Evolutionary conservation across 371 early-diverging fungal species (phyloP).

Genomic region (Fennellomyces sp.): DNA sequence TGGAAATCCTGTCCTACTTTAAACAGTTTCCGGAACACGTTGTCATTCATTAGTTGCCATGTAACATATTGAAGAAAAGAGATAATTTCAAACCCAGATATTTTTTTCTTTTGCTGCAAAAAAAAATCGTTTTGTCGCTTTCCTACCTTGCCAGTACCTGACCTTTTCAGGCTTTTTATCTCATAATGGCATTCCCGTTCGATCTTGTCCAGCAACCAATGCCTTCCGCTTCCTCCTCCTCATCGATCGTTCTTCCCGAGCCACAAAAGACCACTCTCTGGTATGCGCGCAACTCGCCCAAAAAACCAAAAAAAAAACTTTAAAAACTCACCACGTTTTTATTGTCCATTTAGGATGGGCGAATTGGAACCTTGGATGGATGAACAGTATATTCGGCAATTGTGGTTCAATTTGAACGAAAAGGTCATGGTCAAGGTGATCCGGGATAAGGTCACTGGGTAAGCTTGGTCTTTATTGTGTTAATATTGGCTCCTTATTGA

Average conservation of each 20-base stretch:
- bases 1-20: not conserved
- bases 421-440: slow-evolving; percentile 82
- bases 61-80: too few species aligned
- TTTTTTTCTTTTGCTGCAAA: too few species aligned
- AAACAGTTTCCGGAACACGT: not conserved
- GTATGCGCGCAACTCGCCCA: not conserved
- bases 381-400: slow-evolving; percentile 70
- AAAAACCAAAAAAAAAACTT: not conserved
- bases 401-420: slow-evolving; percentile 75
- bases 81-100: too few species aligned
- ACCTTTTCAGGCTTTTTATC: not conserved
- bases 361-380: slow-evolving; percentile 89
- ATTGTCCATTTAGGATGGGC: slow-evolving; percentile 75
- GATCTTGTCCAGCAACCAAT: slow-evolving; percentile 15
- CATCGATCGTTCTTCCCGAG: slow-evolving; percentile 7
- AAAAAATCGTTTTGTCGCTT: not conserved
- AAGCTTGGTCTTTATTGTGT: slow-evolving; percentile 4
- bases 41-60: too few species aligned
- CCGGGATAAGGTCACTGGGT: slow-evolving; percentile 79
- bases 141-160: not conserved
- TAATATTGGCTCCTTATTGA: not conserved
- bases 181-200: slow-evolving; percentile 17
- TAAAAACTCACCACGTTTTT: not conserved
- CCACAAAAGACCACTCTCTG: slow-evolving; percentile 13
- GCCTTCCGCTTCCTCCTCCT: slow-evolving; percentile 16